phyloP scores from a whole-genome alignment of 2,329 filamentous ascomycete genomes.

The Venturia pyrina region DNA sequence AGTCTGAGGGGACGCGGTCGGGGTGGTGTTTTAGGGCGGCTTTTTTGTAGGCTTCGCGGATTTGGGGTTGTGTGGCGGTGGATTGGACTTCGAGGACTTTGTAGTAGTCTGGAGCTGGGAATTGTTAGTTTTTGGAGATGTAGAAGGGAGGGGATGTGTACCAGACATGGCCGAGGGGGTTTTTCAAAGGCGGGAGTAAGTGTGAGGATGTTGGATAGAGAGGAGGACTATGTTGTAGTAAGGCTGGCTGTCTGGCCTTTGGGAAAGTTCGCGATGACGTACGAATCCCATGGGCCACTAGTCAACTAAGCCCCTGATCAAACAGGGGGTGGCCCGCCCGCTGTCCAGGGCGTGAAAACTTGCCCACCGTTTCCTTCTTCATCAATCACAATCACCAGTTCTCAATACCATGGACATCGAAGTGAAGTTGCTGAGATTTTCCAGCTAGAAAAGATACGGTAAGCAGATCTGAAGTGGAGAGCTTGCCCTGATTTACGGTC shows the following conservation, averaged over 20 bases:
- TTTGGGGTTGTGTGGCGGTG: slow-evolving; percentile 68
- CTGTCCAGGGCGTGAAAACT: background rate
- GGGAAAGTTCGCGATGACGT: background rate
- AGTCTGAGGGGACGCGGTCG: slow-evolving; percentile 75
- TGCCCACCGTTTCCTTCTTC: too few relatives aligned
- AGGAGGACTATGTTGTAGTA: background rate
- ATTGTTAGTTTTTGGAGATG: background rate
- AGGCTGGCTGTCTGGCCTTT: background rate
- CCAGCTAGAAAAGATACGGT: too few relatives aligned
- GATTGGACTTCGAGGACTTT: slow-evolving; percentile 63
- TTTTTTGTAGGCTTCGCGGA: slow-evolving; percentile 92
- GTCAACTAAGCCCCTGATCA: background rate
- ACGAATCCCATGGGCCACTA: background rate
- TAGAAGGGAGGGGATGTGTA: background rate
- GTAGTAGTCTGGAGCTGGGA: slow-evolving; percentile 27
- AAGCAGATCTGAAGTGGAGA: too few relatives aligned
- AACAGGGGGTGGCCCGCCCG: background rate
- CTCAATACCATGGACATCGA: too few relatives aligned
- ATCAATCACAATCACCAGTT: too few relatives aligned
- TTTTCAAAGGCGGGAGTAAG: background rate
- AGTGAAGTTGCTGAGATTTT: too few relatives aligned
- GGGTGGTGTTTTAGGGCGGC: slow-evolving; percentile 88
- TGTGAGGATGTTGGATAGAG: background rate
- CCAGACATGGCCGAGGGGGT: background rate
- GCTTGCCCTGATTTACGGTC: too few relatives aligned